phyloP scores from a whole-genome alignment of 495 filamentous ascomycete species.

The Viridothelium virens region DNA sequence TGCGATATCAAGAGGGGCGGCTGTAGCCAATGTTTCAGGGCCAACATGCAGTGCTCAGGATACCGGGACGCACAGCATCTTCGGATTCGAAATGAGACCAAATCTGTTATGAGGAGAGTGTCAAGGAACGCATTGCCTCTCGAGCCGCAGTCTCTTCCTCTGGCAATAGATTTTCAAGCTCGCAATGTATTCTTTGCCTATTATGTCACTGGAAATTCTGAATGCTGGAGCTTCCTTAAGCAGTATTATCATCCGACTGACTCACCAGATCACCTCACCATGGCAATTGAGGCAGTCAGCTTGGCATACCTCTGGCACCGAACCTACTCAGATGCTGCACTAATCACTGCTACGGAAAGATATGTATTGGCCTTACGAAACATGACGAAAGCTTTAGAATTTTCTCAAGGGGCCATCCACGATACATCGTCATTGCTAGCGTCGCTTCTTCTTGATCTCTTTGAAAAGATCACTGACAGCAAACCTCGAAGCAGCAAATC shows the following conservation, averaged over 20 bases:
- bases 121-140: not conserved
- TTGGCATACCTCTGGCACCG: constrained; percentile 21
- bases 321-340: constrained; percentile 16
- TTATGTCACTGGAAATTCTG: constrained; percentile 13
- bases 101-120: constrained; percentile 15
- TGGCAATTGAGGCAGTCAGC: constrained; percentile 24
- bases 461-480: constrained; percentile 18
- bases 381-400: constrained; percentile 13
- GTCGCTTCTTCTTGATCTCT: constrained; percentile 19
- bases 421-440: constrained; percentile 12
- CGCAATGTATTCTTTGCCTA: constrained; percentile 20
- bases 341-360: constrained; percentile 11
- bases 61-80: constrained; percentile 21
- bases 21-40: constrained; percentile 20
- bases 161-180: constrained; percentile 16
- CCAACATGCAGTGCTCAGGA: constrained; percentile 17
- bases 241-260: constrained; percentile 11
- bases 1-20: constrained; percentile 15
- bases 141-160: constrained; percentile 3
- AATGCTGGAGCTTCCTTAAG: constrained; percentile 20
- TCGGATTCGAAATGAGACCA: constrained; percentile 18
- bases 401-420: not conserved
- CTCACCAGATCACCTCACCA: constrained; percentile 14
- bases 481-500: not conserved
- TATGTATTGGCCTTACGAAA: constrained; percentile 21